Evolutionary conservation across 495 filamentous ascomycete genomes (phyloP), one percentile per base, ranked within the genome.

Genomic region (Paragyromitra xinjiangensis): DNA sequence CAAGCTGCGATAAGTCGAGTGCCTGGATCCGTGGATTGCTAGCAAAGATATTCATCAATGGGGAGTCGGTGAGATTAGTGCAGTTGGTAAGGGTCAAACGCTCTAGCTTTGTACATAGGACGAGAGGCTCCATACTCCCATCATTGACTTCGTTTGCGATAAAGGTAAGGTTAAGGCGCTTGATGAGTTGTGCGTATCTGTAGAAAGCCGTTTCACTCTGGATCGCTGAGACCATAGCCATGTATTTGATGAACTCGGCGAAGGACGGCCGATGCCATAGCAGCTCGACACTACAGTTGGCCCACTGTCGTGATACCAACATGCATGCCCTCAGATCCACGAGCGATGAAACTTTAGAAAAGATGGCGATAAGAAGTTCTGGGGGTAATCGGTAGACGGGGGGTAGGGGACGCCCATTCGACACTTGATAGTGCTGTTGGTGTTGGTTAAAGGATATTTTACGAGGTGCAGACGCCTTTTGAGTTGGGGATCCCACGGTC

Each of bases 241-340:
- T 86, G 77, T 97, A 88, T 79, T 92, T 92, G 19, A 87, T 81
- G 92, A 94, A 98, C 69, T 88, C 92, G 73, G 91, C 92, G 85
- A 95, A 97, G 37, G 92, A 89, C 1, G 96, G 95, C 61, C 95
- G 89, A 82, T 98, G 94, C 95, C 95, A 99, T 12, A 99, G 87
- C 58, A 97, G 88, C 66, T 95, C 95, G 40, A 98, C 96, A 62
- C 90, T 91, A 82, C 98, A 98, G 73, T 91, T 87, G 55, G 96
- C 92, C 96, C 96, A 99, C 75, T 90, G 90, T 82, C 93, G 93
- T 81, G 91, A 97, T 7, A 97, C 95, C 80, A 95, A 85, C 93
- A 99, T 95, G 83, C 93, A 95, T 83, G 90, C 91, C 75, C 92
- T 86, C 73, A 98, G 88, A 81, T 98, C 95, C 4, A 84, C 83